Percentiles rank a stretch among this genome's conserved stretches.
phyloP scores from a whole-genome alignment of 2,329 filamentous ascomycete species.

The Fusarium setosum region DNA sequence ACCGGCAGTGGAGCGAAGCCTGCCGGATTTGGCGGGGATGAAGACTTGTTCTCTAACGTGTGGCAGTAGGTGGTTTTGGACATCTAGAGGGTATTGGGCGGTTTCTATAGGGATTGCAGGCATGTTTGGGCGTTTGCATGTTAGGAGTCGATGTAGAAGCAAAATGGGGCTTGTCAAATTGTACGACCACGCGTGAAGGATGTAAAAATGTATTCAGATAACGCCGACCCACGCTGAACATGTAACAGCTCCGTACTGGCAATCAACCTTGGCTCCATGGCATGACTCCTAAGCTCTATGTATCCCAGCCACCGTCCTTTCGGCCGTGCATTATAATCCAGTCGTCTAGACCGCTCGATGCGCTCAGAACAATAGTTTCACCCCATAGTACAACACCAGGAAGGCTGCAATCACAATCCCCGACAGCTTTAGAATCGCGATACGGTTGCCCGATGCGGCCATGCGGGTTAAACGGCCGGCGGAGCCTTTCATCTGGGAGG shows the following conservation, averaged over 20 bases:
- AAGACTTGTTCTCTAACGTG: constrained; percentile 95
- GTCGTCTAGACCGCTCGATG: too few relatives aligned
- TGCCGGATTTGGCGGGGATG: constrained; percentile 71
- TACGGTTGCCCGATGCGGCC: constrained; percentile 90
- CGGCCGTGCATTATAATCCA: background rate
- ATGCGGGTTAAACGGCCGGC: constrained; percentile 86
- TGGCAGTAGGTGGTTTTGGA: constrained; percentile 74
- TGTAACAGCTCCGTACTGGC: constrained; percentile 17
- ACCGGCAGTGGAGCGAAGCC: constrained; percentile 60
- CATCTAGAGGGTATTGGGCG: constrained; percentile 20
- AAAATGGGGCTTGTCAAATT: constrained; percentile 34
- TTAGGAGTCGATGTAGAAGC: constrained; percentile 48
- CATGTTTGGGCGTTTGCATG: constrained; percentile 49
- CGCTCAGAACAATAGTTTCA: constrained; percentile 69
- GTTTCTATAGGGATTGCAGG: constrained; percentile 40
- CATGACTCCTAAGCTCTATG: background rate
- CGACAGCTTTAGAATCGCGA: constrained; percentile 89
- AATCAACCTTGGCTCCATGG: constrained; percentile 2
- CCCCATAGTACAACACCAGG: constrained; percentile 80
- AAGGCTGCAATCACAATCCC: constrained; percentile 82
- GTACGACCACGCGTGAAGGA: constrained; percentile 8
- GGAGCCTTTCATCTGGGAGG: constrained; percentile 83
- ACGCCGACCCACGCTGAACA: constrained; percentile 33
- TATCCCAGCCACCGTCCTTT: background rate
- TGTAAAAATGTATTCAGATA: constrained; percentile 33